Evolutionary conservation across 768 basidiomycete species (phyloP).

Genomic region (Paxillus ammoniavirescens): DNA sequence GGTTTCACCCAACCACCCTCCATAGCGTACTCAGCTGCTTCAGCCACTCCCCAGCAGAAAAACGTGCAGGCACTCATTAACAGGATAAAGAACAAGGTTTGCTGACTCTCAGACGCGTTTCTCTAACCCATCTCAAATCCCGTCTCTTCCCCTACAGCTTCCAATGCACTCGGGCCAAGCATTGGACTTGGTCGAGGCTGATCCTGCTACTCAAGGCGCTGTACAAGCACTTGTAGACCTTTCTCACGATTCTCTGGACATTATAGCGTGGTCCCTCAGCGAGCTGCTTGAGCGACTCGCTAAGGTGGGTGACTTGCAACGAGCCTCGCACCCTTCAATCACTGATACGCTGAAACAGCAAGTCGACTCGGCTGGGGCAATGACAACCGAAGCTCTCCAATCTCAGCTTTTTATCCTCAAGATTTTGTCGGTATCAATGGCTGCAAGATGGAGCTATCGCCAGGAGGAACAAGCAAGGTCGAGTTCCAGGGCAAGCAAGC

Average conservation of each 20-base stretch:
- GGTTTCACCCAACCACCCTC: slow-evolving; percentile 33
- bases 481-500: slow-evolving; percentile 42
- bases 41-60: slow-evolving; percentile 72
- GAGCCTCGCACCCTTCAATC: slow-evolving; percentile 4
- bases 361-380: slow-evolving; percentile 48
- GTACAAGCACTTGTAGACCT: slow-evolving; percentile 81
- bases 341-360: slow-evolving; percentile 39
- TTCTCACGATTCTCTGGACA: slow-evolving; percentile 71
- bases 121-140: not conserved
- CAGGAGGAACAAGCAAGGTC: slow-evolving; percentile 41
- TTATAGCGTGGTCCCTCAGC: slow-evolving; percentile 75
- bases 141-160: slow-evolving; percentile 46
- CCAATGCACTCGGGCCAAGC: slow-evolving; percentile 81
- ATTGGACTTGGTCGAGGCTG: slow-evolving; percentile 71
- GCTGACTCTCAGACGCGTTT: slow-evolving; percentile 13
- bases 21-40: slow-evolving; percentile 36
- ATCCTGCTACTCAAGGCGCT: slow-evolving; percentile 71
- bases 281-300: slow-evolving; percentile 76
- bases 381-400: slow-evolving; percentile 72
- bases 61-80: slow-evolving; percentile 78
- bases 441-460: slow-evolving; percentile 65
- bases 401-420: slow-evolving; percentile 87
- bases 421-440: slow-evolving; percentile 73
- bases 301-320: slow-evolving; percentile 48
- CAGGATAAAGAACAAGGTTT: slow-evolving; percentile 78